These are phyloP conservation scores for Saturnispora galanensis DNA, from an alignment of 805 yeast genomes.

Conservation along the genomic window DNA sequence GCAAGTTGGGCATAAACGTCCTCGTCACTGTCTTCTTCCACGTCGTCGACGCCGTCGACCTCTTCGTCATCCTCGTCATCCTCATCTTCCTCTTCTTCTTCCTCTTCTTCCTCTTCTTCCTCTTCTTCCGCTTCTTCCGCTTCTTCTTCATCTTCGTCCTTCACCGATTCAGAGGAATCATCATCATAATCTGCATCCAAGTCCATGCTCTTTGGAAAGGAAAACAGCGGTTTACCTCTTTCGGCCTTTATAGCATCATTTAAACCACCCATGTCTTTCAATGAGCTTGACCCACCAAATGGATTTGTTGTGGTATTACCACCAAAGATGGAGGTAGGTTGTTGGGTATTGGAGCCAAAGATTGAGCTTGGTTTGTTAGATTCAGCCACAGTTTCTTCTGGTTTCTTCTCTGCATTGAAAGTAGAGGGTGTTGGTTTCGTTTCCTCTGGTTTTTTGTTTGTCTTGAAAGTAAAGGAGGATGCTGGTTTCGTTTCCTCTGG, in stretches of 20 bases:
- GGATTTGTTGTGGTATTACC: slow-evolving; percentile 1
- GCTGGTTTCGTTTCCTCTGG: neutral
- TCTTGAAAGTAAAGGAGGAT: too few relatives aligned
- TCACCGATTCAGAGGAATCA: neutral
- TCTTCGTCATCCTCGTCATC: slow-evolving; percentile 8
- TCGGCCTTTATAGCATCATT: neutral
- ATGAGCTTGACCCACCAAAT: slow-evolving; percentile 4
- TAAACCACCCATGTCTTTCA: neutral
- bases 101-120: slow-evolving; percentile 6
- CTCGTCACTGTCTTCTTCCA: slow-evolving; percentile 5
- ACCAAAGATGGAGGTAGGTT: neutral
- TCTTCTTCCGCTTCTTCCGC: neutral
- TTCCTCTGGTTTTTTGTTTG: neutral
- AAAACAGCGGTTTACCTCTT: neutral
- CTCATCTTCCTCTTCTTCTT: neutral
- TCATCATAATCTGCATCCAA: slow-evolving; percentile 6
- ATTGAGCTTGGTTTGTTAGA: too few relatives aligned
- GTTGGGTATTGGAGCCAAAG: neutral
- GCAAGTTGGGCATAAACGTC: slow-evolving; percentile 1
- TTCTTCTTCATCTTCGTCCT: slow-evolving; percentile 6
- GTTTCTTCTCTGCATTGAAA: neutral
- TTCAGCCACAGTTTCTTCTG: neutral
- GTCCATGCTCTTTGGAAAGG: neutral
- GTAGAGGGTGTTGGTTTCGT: neutral
- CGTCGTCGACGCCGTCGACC: slow-evolving; percentile 5